Percentiles rank a stretch among this genome's conserved stretches.
phyloP scores from a whole-genome alignment of 257 asterid genomes.

The Ballota nigra region DNA sequence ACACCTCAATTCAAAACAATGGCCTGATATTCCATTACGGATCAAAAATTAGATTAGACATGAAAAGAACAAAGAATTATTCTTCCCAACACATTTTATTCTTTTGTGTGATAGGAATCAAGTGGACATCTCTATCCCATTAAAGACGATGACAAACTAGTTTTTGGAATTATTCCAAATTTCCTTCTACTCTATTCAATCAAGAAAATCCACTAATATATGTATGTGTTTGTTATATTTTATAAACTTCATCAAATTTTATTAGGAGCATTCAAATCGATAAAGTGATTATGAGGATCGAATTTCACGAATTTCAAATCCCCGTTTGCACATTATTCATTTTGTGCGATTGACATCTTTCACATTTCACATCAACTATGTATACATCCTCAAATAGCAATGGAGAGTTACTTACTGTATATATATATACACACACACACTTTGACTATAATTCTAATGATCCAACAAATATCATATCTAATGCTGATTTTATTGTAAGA shows the following conservation, averaged over 20 bases:
- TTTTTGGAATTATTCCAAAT: neutral
- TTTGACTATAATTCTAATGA: too few relatives aligned
- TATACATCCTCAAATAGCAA: too few relatives aligned
- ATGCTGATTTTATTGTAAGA: too few relatives aligned
- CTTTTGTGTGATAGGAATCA: neutral
- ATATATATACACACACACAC: too few relatives aligned
- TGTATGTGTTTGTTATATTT: too few relatives aligned
- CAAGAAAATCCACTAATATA: neutral
- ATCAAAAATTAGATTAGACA: neutral
- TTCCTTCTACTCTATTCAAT: neutral
- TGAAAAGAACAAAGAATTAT: neutral
- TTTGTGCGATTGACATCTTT: too few relatives aligned
- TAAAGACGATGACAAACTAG: neutral
- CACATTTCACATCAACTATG: too few relatives aligned
- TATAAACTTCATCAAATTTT: neutral
- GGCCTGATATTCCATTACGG: neutral
- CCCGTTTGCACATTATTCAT: too few relatives aligned
- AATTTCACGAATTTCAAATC: too few relatives aligned
- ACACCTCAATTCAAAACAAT: neutral
- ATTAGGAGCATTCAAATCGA: neutral
- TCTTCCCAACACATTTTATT: neutral
- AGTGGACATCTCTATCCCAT: slow-evolving; percentile 9
- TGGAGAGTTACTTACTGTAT: too few relatives aligned
- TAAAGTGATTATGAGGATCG: too few relatives aligned
- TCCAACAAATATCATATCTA: too few relatives aligned